Evolutionary conservation across 345 rosid genomes (phyloP), one percentile per base, ranked within the genome.

Genomic region (Hibiscus tridactylites): DNA sequence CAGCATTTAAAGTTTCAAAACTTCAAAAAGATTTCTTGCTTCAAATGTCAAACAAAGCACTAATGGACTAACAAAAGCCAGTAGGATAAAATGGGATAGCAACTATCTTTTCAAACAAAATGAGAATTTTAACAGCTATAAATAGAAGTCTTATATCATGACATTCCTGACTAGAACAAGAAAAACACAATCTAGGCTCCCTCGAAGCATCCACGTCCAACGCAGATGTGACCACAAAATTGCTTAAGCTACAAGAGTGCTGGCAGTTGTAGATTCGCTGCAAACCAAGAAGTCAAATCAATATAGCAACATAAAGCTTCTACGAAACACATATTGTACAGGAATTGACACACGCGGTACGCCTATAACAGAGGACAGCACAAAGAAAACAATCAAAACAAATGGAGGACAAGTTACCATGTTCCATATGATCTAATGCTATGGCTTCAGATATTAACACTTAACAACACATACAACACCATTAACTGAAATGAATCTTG

Each of bases 261-360:
- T 85, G 77, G 88, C 88, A 7, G 88, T 85, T 35, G 85, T 82
- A 13, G 88, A 85, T 35, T 85, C 88, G 3, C 88, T 85, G 84
- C 80, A 75, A 78, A 65, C 57, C 47, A 65, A 60, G 9, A 59
- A 9, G 5, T 35, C 2, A n/a, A 76, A 63, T 19, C 15, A 73
- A 12, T 39, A 26, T 37, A 8, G 33, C 60, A 54, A 11, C 4
- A 15, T 24, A 17, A n/a, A 13, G 7, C 12, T 3, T 19, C 3
- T 3, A 19, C 5, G 0, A 1, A 3, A 7, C 10, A 9, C n/a
- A 53, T 10, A 35, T 21, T 35, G 16, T 21, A 12, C 1, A 62
- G 16, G 15, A 3, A 9, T 2, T 8, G 46, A 42, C 46, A 16
- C n/a, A 19, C 5, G 37, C 5, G 19, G 12, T 9, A 42, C 46